Base-by-base conservation (phyloP, 768 basidiomycete genomes). In the Megacollybia marginata region DNA sequence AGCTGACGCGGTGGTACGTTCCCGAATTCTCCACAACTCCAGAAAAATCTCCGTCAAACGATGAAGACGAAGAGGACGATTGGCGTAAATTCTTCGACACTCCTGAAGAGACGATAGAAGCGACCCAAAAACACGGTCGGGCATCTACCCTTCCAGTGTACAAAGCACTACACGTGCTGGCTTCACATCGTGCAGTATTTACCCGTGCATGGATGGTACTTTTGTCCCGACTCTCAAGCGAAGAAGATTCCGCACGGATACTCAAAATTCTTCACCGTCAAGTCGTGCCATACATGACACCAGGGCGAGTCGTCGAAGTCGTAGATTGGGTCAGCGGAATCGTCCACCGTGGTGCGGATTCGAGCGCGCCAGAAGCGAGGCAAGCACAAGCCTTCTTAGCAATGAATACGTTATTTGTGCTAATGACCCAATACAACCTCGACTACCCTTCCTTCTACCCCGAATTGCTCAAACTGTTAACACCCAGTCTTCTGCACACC, bases 381-480 rank as follows among this genome's bases (percentile, higher is more conserved):
- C 23, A 28, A 28, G 92, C 2, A 77, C 83, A 0, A 76, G 96
- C 92, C 1, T 73, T 99, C 49, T 70, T 98, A 42, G 92, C 91
- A 1, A 73, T 99, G 55, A 98, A 98, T 57, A 86, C 90, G 1
- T 66, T 99, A 46, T 98, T 92, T 60, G 78, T 85, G 11, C 72
- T 99, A 52, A 97, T 98, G 67, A 88, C 79, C 51, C 83, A 92
- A 47, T 93, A 96, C 61, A 96, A 96, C 57, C 73, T 99, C 9
- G 96, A 99, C 59, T 98, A 95, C 60, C 94, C 96, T 2, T 85
- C 83, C 10, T 97, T 99, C 68, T 99, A 96, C 69, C 87, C 84
- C 6, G 83, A 87, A 5, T 77, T 99, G 2, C 98, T 98, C 62
- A 77, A 83, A 1, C 88, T 97, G 62, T 77, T 98, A 16, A 88